These are phyloP conservation scores for Fusarium nodosum DNA, from an alignment of 2,329 filamentous ascomycete species.

Conservation along the genomic window DNA sequence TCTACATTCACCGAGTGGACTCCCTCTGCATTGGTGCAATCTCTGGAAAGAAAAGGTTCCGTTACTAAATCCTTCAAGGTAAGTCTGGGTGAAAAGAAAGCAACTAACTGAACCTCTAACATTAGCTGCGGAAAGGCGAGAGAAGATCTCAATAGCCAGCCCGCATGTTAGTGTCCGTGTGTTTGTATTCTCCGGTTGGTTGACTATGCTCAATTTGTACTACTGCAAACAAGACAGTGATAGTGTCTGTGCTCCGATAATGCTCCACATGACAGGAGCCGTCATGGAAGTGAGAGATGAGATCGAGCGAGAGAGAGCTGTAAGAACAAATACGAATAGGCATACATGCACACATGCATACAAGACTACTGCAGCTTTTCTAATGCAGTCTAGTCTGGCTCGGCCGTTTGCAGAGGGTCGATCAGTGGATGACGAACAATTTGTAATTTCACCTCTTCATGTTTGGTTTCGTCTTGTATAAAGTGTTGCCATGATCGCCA, in stretches of 20 bases:
- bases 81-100: neutral
- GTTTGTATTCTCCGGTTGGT: slow-evolving; percentile 37
- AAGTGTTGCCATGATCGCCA: slow-evolving; percentile 21
- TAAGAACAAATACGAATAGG: neutral
- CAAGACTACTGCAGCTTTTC: slow-evolving; percentile 7
- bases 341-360: neutral
- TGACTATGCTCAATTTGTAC: slow-evolving; percentile 1
- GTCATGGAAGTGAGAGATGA: neutral
- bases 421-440: slow-evolving; percentile 29
- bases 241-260: slow-evolving; percentile 10
- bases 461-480: slow-evolving; percentile 29
- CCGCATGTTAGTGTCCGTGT: slow-evolving; percentile 24
- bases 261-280: slow-evolving; percentile 1
- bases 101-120: slow-evolving; percentile 14
- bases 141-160: slow-evolving; percentile 46
- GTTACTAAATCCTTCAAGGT: neutral
- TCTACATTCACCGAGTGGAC: neutral
- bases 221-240: neutral
- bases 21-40: slow-evolving; percentile 5
- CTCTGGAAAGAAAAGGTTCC: neutral
- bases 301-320: neutral
- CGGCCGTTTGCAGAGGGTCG: slow-evolving; percentile 11
- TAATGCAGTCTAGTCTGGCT: neutral
- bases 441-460: slow-evolving; percentile 26
- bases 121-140: slow-evolving; percentile 14